Conservation (phyloP, 2,329 filamentous ascomycete genomes). For the Botrytis elliptica region DNA sequence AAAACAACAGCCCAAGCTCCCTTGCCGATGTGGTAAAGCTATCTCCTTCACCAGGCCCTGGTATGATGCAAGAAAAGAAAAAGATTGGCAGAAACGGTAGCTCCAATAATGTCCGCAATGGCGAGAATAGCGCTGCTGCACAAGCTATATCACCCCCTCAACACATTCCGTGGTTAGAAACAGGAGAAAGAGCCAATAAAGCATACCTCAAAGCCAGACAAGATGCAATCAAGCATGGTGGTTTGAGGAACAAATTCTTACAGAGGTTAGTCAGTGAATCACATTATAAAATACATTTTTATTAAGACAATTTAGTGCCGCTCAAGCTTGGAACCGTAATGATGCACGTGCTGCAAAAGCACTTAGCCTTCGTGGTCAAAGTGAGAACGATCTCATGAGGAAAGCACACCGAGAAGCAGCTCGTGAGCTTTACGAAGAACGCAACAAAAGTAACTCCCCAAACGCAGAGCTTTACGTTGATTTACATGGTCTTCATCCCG, state of each 20-base stretch:
- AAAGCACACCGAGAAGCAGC: constrained; percentile 95
- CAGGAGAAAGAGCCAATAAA: constrained; percentile 85
- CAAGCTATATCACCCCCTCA: constrained; percentile 84
- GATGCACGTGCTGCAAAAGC: constrained; percentile 95
- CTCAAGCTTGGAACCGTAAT: constrained; percentile 97
- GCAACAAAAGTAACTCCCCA: constrained; percentile 66
- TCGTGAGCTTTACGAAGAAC: constrained; percentile 86
- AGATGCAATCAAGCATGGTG: constrained; percentile 96
- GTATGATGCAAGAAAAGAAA: constrained; percentile 57
- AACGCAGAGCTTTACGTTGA: constrained; percentile 84
- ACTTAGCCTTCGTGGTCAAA: constrained; percentile 88
- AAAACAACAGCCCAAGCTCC: constrained; percentile 67
- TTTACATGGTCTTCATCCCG: constrained; percentile 95
- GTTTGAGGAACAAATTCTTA: constrained; percentile 92
- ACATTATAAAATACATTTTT: neutral
- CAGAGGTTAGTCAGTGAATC: constrained; percentile 64
- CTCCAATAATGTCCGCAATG: constrained; percentile 60
- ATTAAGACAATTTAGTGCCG: constrained; percentile 60
- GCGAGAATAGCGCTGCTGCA: constrained; percentile 77
- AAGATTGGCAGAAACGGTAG: constrained; percentile 63
- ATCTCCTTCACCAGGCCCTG: constrained; percentile 78
- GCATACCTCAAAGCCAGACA: constrained; percentile 92
- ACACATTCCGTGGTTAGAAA: constrained; percentile 95
- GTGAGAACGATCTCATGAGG: constrained; percentile 95
- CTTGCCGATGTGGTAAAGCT: constrained; percentile 94